Base-by-base conservation (phyloP, 495 filamentous ascomycete genomes). In the Cryomyces minteri region DNA sequence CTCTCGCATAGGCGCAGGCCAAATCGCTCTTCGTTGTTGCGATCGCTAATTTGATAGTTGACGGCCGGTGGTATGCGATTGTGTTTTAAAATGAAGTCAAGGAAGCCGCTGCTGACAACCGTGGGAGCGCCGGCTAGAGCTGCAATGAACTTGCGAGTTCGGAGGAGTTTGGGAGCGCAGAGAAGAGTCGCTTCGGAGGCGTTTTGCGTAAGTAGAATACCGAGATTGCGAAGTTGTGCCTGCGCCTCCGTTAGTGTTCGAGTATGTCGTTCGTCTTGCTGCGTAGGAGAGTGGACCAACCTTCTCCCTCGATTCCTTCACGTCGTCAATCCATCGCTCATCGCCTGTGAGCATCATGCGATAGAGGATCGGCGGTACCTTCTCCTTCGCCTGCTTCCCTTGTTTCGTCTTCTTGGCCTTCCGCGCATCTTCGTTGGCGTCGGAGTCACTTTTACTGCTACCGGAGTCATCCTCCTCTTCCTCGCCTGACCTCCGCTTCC, bases 71-170 rank as follows among this genome's bases (percentile, higher is more conserved):
- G 70, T 4, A 78, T 31, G 11, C 11, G 40, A n/a, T 9, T 29
- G 9, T 74, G 55, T 34, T 69, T 62, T 4, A 95, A 68, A 33
- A 82, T 87, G 8, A 69, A 65, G 30, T 84, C 80, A 46, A 95
- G 71, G 63, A 81, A 99, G n/a, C 76, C 71, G 0, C 78, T 79
- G 37, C 71, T 74, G 34, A 94, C 64, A 32, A 96, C 72, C 2
- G 71, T 67, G 0, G 84, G 82, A 1, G 76, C 85, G 48, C 71
- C 73, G 9, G 90, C 86, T 6, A 99, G 61, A 32, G 85, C 84
- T 41, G 76, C 76, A 38, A 95, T 78, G 56, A 99, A 99, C 53
- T 99, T 99, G 46, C 80, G 74, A 0, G 90, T 99, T 33, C 88
- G 77, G 11, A 94, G 71, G 49, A 96, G 74, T 6, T 72, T 67